phyloP scores from a whole-genome alignment of 2,329 filamentous ascomycete species.

The Penicillium sp. region DNA sequence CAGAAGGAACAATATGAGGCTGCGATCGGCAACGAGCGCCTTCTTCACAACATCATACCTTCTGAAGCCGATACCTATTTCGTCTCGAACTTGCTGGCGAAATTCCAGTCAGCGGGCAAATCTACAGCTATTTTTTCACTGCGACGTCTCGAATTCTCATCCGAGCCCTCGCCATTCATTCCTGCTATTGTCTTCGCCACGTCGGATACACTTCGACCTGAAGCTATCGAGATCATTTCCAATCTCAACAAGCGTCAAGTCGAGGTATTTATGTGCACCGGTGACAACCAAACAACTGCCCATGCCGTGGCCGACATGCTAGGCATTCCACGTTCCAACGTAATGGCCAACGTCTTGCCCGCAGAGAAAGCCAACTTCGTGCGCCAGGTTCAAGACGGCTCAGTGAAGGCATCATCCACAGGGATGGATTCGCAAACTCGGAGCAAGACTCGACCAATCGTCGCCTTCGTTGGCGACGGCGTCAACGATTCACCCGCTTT shows the following conservation, averaged over 20 bases:
- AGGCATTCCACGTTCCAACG: conserved; percentile 69
- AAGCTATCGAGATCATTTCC: conserved; percentile 64
- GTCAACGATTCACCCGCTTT: conserved; percentile 84
- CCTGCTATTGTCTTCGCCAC: conserved; percentile 70
- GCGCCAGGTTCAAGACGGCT: conserved; percentile 34
- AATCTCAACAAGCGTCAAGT: conserved; percentile 65
- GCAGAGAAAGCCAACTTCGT: conserved; percentile 64
- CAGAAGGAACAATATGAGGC: conserved; percentile 41
- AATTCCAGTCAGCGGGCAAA: conserved; percentile 43
- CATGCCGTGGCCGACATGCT: conserved; percentile 71
- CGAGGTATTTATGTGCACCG: conserved; percentile 87
- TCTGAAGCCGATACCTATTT: conserved; percentile 34
- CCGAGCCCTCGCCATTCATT: conserved; percentile 27
- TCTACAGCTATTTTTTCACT: conserved; percentile 47
- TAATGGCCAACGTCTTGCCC: conserved; percentile 84
- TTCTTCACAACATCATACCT: conserved; percentile 39
- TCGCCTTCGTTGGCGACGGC: conserved; percentile 84
- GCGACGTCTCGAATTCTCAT: conserved; percentile 23
- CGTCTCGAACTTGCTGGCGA: conserved; percentile 35
- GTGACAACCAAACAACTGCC: conserved; percentile 85
- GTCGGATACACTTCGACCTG: conserved; percentile 75
- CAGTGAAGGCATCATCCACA: neutral
- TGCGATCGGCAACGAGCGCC: conserved; percentile 58
- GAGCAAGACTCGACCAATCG: conserved; percentile 49
- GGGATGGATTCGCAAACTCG: conserved; percentile 9